Evolutionary conservation across 345 rosid species (phyloP), one percentile per base, ranked within the genome.

Genomic region (Kernera saxatilis): DNA sequence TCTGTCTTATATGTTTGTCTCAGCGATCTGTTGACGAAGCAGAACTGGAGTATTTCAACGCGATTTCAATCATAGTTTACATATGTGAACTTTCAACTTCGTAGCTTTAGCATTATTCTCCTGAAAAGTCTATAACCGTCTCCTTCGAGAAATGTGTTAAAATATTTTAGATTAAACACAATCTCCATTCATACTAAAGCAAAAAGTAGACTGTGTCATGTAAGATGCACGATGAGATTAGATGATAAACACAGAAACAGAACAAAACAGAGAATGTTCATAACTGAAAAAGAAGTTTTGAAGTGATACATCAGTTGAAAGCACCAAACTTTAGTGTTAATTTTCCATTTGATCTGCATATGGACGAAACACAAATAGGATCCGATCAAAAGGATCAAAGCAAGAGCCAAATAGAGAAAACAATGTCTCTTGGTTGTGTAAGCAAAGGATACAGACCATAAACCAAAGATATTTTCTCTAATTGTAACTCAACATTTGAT

Each of bases 341-440:
- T 88, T 68, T 82, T 88, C 78, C 79, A 74, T 69, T 77, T 83
- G 27, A 82, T 84, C 36, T 74, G 84, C 0, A 78, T 30, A 17
- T 83, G 87, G 72, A 81, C 84, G 76, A 78, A 84, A 46, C 86
- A 84, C 77, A 79, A 57, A 73, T 82, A 87, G 21, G 75, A 70
- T 72, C 77, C 87, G 8, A 81, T 27, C 5, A 79, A 75, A 56
- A 84, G 9, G 33, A 70, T 23, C 32, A 86, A 77, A 53, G 76
- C 82, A 69, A 76, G 32, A 5, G 87, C 85, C 48, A 84, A 18
- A 75, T 79, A 84, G 64, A 87, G 66, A 76, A 85, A 89, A 66
- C 61, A 77, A 36, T 64, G 85, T 45, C 80, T 54, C 67, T 82
- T 75, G n/a, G 84, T 86, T 36, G 82, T 59, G n/a, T n/a, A 39